Conservation (phyloP, 345 rosid genomes). For the Eucalyptus cloeziana region DNA sequence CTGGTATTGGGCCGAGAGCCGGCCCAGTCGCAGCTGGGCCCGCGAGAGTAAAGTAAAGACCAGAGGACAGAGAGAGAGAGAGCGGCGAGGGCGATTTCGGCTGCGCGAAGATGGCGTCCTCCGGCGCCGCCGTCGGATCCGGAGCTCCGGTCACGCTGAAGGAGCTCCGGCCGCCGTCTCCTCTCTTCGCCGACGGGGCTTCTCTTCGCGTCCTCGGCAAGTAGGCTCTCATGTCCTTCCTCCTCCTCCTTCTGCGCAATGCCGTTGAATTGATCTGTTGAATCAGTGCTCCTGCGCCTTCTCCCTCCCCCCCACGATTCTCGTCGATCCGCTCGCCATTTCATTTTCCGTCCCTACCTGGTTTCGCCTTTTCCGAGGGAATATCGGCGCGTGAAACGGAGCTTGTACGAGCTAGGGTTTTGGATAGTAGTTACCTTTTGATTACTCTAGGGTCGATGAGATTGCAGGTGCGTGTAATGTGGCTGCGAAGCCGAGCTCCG, state of each 20-base stretch:
- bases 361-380: neutral
- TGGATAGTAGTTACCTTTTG: neutral
- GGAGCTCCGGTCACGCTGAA: conserved; percentile 39
- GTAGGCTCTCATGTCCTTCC: conserved; percentile 17
- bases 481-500: neutral
- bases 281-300: neutral
- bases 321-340: neutral
- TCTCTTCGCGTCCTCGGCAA: conserved; percentile 62
- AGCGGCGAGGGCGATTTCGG: neutral
- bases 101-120: conserved; percentile 14
- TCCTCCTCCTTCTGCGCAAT: neutral
- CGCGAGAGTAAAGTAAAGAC: neutral
- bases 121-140: conserved; percentile 8
- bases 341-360: neutral
- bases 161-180: conserved; percentile 49
- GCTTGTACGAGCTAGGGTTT: neutral
- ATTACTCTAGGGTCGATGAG: neutral
- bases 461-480: neutral
- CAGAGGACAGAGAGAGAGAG: no score
- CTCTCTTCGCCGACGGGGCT: conserved; percentile 38
- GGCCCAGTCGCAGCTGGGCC: neutral
- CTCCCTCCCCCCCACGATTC: neutral
- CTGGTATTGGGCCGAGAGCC: neutral
- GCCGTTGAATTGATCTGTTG: no score
- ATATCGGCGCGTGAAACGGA: neutral